Percentiles rank a stretch among this genome's conserved stretches.
These are phyloP conservation scores for Agaricales sp. DNA, from an alignment of 1,284 basidiomycete species.

Conservation along the genomic window DNA sequence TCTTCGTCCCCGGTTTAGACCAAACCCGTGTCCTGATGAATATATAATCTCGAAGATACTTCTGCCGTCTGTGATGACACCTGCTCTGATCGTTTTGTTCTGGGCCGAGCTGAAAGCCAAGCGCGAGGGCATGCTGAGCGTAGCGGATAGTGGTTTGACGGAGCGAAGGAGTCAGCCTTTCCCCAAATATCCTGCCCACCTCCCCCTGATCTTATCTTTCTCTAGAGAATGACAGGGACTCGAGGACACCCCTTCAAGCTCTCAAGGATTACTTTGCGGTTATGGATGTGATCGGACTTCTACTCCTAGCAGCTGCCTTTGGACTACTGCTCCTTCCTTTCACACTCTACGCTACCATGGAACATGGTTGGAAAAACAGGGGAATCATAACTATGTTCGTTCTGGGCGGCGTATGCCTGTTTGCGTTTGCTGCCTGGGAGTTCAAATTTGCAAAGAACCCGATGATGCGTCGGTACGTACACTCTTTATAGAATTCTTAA, in stretches of 20 bases:
- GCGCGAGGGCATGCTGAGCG: slow-evolving; percentile 9
- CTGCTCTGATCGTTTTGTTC: slow-evolving; percentile 10
- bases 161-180: neutral
- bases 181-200: no score
- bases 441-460: slow-evolving; percentile 7
- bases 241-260: no score
- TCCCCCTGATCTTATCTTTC: no score
- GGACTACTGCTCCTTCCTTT: slow-evolving; percentile 10
- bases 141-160: slow-evolving; percentile 7
- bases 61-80: slow-evolving; percentile 13
- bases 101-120: slow-evolving; percentile 10
- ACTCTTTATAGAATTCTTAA: neutral
- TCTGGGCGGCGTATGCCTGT: slow-evolving; percentile 9
- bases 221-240: no score
- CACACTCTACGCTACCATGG: slow-evolving; percentile 8
- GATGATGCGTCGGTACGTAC: neutral
- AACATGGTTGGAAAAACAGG: slow-evolving; percentile 9
- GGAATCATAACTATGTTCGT: slow-evolving; percentile 10
- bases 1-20: no score
- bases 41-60: slow-evolving; percentile 5
- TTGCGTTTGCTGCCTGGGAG: slow-evolving; percentile 10
- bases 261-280: no score
- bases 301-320: slow-evolving; percentile 8
- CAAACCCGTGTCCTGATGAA: no score
- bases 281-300: slow-evolving; percentile 6